These are phyloP conservation scores for Barnettozyma sucrosica DNA, from an alignment of 805 yeast species.

Conservation along the genomic window DNA sequence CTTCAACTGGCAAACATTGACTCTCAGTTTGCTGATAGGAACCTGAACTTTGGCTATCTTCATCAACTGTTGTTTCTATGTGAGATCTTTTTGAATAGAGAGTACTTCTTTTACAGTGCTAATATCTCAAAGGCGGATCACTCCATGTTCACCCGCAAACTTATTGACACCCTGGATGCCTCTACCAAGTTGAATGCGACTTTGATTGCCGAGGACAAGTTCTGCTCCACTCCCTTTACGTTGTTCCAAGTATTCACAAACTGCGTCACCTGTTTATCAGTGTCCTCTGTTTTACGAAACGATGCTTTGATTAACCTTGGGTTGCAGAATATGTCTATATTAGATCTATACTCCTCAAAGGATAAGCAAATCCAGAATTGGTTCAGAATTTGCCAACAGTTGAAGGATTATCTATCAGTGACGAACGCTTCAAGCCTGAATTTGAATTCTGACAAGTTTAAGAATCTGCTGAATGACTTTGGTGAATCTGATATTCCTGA, in stretches of 20 bases:
- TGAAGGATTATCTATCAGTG: constrained; percentile 23
- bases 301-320: constrained; percentile 23
- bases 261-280: constrained; percentile 31
- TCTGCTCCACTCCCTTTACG: constrained; percentile 35
- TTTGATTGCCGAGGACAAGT: constrained; percentile 21
- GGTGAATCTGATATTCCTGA: constrained; percentile 29
- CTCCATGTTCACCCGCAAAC: constrained; percentile 24
- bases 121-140: constrained; percentile 28
- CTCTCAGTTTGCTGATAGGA: constrained; percentile 27
- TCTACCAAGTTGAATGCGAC: constrained; percentile 23
- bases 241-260: constrained; percentile 34
- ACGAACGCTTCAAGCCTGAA: constrained; percentile 4
- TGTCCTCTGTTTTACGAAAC: constrained; percentile 27
- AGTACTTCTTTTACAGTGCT: constrained; percentile 32
- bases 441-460: constrained; percentile 20
- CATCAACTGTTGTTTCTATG: constrained; percentile 30
- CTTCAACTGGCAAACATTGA: constrained; percentile 26
- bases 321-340: constrained; percentile 21
- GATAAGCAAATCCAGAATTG: constrained; percentile 31
- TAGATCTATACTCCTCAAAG: constrained; percentile 25
- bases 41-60: constrained; percentile 32
- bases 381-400: constrained; percentile 25
- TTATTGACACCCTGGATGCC: constrained; percentile 24
- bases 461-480: constrained; percentile 27
- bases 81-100: constrained; percentile 31